A percentile compares a stretch with the other conserved stretches of the same genome.
phyloP scores from a whole-genome alignment of 2,329 filamentous ascomycete genomes.

The Cladosporium sp. region DNA sequence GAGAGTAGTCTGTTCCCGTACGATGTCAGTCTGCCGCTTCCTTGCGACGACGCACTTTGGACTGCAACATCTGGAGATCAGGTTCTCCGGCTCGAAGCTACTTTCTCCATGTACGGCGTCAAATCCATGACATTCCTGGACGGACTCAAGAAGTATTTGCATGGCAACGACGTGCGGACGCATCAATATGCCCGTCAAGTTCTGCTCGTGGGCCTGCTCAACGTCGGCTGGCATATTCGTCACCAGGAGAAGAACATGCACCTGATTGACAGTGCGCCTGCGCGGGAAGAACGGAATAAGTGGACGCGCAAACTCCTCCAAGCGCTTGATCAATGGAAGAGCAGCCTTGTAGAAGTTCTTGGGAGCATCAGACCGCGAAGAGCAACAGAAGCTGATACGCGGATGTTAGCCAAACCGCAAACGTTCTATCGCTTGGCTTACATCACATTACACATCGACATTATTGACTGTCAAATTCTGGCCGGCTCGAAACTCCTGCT shows the following conservation, averaged over 20 bases:
- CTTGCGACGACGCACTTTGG: constrained; percentile 88
- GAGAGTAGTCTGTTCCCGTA: constrained; percentile 52
- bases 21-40: constrained; percentile 82
- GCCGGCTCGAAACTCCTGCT: constrained; percentile 78
- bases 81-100: constrained; percentile 75
- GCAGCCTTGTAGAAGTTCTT: constrained; percentile 77
- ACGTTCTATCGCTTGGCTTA: constrained; percentile 88
- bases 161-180: constrained; percentile 73
- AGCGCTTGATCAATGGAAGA: constrained; percentile 88
- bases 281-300: constrained; percentile 79
- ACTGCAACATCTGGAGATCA: constrained; percentile 79
- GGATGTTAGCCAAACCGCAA: constrained; percentile 56
- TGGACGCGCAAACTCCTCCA: constrained; percentile 79
- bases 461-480: constrained; percentile 92
- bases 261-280: constrained; percentile 72
- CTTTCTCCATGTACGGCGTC: constrained; percentile 70
- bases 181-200: constrained; percentile 88
- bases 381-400: constrained; percentile 27
- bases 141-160: constrained; percentile 80
- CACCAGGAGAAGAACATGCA: constrained; percentile 88
- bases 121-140: constrained; percentile 84
- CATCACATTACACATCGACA: constrained; percentile 94
- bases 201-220: constrained; percentile 84
- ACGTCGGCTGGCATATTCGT: constrained; percentile 94
- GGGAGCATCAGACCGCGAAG: constrained; percentile 40